Percentiles rank a stretch among this genome's conserved stretches.
phyloP scores from a whole-genome alignment of 202 grass and related monocot genomes.

The Saccharum hybrid region DNA sequence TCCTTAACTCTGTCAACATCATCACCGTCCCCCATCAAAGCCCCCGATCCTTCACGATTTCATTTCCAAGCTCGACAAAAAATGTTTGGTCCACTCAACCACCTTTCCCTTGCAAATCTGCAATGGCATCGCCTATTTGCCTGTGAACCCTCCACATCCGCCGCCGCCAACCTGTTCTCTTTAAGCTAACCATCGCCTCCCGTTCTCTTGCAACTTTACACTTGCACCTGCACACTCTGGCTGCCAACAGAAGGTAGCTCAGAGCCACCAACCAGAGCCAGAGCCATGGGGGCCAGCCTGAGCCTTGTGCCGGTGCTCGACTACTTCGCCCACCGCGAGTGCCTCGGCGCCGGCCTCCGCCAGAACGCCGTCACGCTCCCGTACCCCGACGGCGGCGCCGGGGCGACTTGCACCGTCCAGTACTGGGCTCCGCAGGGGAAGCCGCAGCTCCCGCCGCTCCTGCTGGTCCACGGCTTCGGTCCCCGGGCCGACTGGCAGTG shows the following conservation, averaged over 20 bases:
- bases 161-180: neutral
- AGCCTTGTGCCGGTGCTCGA: constrained; percentile 70
- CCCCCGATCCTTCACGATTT: neutral
- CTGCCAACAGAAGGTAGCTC: neutral
- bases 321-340: constrained; percentile 49
- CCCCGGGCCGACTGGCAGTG: constrained; percentile 78
- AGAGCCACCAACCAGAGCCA: constrained; percentile 25
- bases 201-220: constrained; percentile 2
- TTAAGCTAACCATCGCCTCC: constrained; percentile 15
- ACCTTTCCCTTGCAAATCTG: constrained; percentile 36
- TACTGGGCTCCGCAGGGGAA: constrained; percentile 54
- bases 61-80: neutral
- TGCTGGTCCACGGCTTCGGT: constrained; percentile 81
- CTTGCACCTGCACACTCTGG: neutral
- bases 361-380: constrained; percentile 46
- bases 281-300: constrained; percentile 53
- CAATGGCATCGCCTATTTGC: too few relatives aligned
- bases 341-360: constrained; percentile 61
- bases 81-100: constrained; percentile 43
- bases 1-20: neutral
- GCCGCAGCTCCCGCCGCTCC: constrained; percentile 48
- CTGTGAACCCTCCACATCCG: too few relatives aligned
- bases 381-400: constrained; percentile 32
- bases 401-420: constrained; percentile 39
- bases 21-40: neutral